A percentile compares a stretch with the other conserved stretches of the same genome.
Evolutionary conservation across 129 eudicot species (phyloP).

Genomic region (Mikania micrantha): DNA sequence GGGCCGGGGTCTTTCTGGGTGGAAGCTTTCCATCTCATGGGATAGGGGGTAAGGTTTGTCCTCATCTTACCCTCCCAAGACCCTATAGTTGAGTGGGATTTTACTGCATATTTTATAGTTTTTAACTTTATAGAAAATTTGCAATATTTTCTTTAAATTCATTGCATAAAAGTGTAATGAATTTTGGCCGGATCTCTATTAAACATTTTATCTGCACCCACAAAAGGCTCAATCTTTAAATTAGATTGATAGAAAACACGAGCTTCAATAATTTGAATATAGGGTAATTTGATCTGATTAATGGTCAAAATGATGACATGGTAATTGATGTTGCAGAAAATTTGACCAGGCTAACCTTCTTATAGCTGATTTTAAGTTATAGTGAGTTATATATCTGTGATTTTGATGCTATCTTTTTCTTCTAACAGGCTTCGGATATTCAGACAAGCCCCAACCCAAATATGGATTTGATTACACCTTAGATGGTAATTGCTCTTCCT

Average conservation of each 20-base stretch:
- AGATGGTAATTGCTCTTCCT: slow-evolving; percentile 44
- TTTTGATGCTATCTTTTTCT: slow-evolving; percentile 15
- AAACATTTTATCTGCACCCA: not conserved
- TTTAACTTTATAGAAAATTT: no score
- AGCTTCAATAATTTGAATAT: not conserved
- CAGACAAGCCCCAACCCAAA: slow-evolving; percentile 92
- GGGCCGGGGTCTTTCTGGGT: no score
- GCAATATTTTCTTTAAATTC: not conserved
- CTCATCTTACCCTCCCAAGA: no score
- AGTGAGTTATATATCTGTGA: not conserved
- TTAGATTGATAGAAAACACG: not conserved
- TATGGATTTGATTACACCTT: slow-evolving; percentile 95
- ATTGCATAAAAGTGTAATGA: not conserved
- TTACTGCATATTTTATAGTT: no score
- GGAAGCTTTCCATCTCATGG: no score
- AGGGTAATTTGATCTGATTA: not conserved
- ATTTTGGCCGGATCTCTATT: not conserved
- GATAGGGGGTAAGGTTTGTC: no score
- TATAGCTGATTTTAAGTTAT: not conserved
- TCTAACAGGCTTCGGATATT: slow-evolving; percentile 86
- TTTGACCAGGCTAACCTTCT: not conserved
- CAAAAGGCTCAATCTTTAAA: not conserved
- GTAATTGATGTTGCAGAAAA: not conserved
- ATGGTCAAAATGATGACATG: not conserved
- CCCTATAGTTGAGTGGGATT: no score